phyloP scores from a whole-genome alignment of 169 alveolate species.

The Pseudocohnilembus persalinus region DNA sequence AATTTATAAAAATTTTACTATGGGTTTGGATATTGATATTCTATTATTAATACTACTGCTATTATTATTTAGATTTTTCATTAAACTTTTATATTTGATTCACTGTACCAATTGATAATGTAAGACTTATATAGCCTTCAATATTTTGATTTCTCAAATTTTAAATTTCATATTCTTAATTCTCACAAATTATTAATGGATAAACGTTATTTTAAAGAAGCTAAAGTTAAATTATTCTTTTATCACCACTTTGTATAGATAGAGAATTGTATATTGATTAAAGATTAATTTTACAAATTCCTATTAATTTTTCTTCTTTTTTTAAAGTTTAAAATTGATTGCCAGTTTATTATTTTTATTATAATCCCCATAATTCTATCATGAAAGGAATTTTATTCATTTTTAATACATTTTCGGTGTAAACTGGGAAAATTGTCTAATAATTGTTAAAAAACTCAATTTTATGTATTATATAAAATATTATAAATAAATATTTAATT shows the following conservation, averaged over 20 bases:
- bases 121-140: not conserved
- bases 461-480: too few species aligned
- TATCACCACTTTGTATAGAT: not conserved
- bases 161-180: not conserved
- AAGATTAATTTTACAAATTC: not conserved
- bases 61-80: too few species aligned
- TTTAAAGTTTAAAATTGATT: too few species aligned
- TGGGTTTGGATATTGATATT: not conserved
- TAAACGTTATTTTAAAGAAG: not conserved
- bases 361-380: not conserved
- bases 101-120: not conserved
- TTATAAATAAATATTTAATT: too few species aligned
- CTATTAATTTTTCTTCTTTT: not conserved
- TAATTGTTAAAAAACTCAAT: too few species aligned
- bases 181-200: not conserved
- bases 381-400: not conserved
- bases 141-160: not conserved
- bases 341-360: not conserved
- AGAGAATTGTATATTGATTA: not conserved
- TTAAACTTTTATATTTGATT: too few species aligned
- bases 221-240: not conserved
- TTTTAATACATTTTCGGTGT: not conserved
- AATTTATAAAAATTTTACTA: too few species aligned
- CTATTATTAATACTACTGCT: not conserved
- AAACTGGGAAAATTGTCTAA: not conserved